Percentiles rank a stretch among this genome's conserved stretches.
These are phyloP conservation scores for Phialophora tarda DNA, from an alignment of 2,329 filamentous ascomycete genomes.

Conservation along the genomic window DNA sequence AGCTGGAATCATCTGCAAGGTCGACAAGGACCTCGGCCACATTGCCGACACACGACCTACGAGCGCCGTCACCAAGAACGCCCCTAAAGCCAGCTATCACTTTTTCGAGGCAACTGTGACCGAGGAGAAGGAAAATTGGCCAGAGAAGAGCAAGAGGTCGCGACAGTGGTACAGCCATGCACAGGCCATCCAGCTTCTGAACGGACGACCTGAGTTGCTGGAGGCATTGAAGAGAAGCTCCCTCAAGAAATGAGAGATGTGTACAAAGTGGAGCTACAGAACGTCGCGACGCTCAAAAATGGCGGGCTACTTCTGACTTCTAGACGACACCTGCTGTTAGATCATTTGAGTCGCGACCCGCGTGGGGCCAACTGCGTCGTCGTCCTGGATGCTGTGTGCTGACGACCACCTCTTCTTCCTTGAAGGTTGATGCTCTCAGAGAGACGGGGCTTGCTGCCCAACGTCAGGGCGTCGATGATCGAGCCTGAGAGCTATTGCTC, in stretches of 20 bases:
- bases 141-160: slow-evolving; percentile 88
- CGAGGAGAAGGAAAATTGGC: slow-evolving; percentile 85
- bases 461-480: slow-evolving; percentile 6
- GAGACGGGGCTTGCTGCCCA: neutral
- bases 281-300: neutral
- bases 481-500: slow-evolving; percentile 15
- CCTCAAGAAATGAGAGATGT: slow-evolving; percentile 54
- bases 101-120: slow-evolving; percentile 82
- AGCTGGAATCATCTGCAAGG: slow-evolving; percentile 84
- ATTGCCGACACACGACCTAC: slow-evolving; percentile 78
- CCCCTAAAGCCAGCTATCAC: slow-evolving; percentile 70
- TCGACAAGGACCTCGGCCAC: slow-evolving; percentile 82
- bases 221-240: slow-evolving; percentile 85
- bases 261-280: slow-evolving; percentile 8
- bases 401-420: neutral
- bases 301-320: neutral
- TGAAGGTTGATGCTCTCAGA: neutral
- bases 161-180: slow-evolving; percentile 87
- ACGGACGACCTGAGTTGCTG: slow-evolving; percentile 80
- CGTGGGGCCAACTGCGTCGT: neutral
- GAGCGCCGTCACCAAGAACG: slow-evolving; percentile 57
- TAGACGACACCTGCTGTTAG: neutral
- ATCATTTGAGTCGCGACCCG: neutral
- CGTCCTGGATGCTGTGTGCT: neutral
- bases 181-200: slow-evolving; percentile 78